Base-by-base conservation (phyloP, 192 early-diverging fungal species). In the Podochytrium sp. region DNA sequence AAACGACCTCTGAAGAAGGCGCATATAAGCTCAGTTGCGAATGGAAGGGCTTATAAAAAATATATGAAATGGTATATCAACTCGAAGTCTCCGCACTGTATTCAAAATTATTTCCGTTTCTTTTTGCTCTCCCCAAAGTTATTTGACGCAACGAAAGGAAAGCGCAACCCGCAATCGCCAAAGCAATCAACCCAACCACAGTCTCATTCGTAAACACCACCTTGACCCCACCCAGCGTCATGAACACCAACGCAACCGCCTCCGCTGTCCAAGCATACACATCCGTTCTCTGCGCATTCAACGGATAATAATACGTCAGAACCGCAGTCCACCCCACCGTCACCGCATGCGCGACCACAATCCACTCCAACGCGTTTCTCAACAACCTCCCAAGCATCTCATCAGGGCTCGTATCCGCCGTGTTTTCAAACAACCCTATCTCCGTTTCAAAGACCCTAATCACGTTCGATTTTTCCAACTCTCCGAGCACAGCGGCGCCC, bases 401-500 rank as follows among this genome's bases (percentile, higher is more conserved):
- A n/a, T 38, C 12, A 12, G 73, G 14, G 1, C 3, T 65, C n/a
- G n/a, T n/a, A 10, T 59, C 41, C n/a, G 41, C 57, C 0, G 16
- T 23, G 34, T 71, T 71, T 41, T 57, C 69, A 59, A 27, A 71
- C 38, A 74, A 52, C 20, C 72, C 72, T 14, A 74, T 49, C 18
- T 37, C 49, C 32, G 57, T 62, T 3, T 5, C 34, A 57, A 50
- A 76, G 16, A 76, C 34, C 34, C 75, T 66, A 52, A 76, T 59
- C 27, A 20, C 5, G 20, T 59, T 57, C n/a, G n/a, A n/a, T 2
- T 49, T 38, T 32, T 43, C 30, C 2, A 77, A 62, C 53, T 77
- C 52, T 25, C 76, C 76, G 16, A 77, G 32, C 12, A 65, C 76
- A 23, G 76, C 14, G 23, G 53, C 76, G 10, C 75, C 75, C 5